Evolutionary conservation across 2,329 filamentous ascomycete genomes (phyloP).

Genomic region (Trichoderma semiorbis): DNA sequence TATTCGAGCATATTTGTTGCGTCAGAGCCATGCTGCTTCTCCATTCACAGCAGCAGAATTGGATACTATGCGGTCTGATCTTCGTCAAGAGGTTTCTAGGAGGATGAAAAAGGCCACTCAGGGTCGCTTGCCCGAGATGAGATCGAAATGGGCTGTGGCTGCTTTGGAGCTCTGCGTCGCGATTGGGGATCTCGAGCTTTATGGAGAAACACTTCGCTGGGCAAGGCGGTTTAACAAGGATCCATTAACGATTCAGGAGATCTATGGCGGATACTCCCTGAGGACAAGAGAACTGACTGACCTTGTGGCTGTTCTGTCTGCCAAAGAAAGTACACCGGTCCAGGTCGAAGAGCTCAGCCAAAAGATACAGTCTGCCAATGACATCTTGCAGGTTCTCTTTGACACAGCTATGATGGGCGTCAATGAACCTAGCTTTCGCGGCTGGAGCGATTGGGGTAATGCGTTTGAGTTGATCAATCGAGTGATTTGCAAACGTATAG

Average conservation of each 20-base stretch:
- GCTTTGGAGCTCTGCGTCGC: slow-evolving; percentile 29
- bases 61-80: not conserved
- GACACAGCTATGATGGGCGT: slow-evolving; percentile 1
- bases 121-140: slow-evolving; percentile 22
- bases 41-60: not conserved
- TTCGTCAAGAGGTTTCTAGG: slow-evolving; percentile 20
- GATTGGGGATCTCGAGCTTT: slow-evolving; percentile 23
- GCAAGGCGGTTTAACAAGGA: slow-evolving; percentile 32
- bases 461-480: not conserved
- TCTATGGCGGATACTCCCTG: slow-evolving; percentile 22
- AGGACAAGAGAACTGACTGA: slow-evolving; percentile 22
- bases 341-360: not conserved
- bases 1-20: not conserved
- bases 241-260: slow-evolving; percentile 3
- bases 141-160: slow-evolving; percentile 28
- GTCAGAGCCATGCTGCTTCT: not conserved
- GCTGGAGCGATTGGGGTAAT: not conserved
- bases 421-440: slow-evolving; percentile 7
- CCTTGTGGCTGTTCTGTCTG: slow-evolving; percentile 8
- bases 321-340: not conserved
- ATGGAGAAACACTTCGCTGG: slow-evolving; percentile 28
- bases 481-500: not conserved
- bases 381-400: not conserved
- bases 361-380: not conserved
- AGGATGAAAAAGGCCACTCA: slow-evolving; percentile 25